phyloP scores from a whole-genome alignment of 805 yeast genomes.

The Saccharomycopsis amapae region DNA sequence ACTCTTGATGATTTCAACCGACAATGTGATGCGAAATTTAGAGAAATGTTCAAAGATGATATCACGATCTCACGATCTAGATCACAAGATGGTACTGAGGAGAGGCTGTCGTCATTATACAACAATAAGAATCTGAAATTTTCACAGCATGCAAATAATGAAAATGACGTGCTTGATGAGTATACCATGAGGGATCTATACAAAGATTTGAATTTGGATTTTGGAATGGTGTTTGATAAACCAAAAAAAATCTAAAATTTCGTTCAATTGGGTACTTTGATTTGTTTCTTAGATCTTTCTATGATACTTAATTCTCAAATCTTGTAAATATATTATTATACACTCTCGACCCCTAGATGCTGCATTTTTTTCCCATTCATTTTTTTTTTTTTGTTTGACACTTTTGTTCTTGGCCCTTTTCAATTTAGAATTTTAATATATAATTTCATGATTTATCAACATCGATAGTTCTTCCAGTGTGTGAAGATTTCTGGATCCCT shows the following conservation, averaged over 20 bases:
- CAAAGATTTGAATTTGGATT: slow-evolving; percentile 17
- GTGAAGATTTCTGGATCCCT: no score
- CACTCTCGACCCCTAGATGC: no score
- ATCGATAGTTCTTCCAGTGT: no score
- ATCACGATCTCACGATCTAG: slow-evolving; percentile 4
- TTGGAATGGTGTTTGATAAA: slow-evolving; percentile 4
- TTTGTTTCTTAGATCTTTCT: no score
- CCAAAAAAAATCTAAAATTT: neutral
- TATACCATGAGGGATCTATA: slow-evolving; percentile 19
- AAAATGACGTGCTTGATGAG: slow-evolving; percentile 18
- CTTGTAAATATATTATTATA: no score
- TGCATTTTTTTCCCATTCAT: no score
- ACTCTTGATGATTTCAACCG: slow-evolving; percentile 13
- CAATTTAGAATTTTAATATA: no score
- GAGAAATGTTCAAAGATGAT: slow-evolving; percentile 18
- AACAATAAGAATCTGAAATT: neutral
- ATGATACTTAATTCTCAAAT: neutral
- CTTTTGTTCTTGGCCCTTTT: no score
- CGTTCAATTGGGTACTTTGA: neutral
- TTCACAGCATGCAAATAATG: slow-evolving; percentile 11
- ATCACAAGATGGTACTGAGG: neutral
- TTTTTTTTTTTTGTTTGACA: no score
- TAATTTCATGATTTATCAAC: no score
- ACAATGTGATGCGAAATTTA: slow-evolving; percentile 14
- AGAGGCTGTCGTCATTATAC: no score